Conservation (phyloP, 2,329 filamentous ascomycete genomes). For the Epichloe sylvatica region DNA sequence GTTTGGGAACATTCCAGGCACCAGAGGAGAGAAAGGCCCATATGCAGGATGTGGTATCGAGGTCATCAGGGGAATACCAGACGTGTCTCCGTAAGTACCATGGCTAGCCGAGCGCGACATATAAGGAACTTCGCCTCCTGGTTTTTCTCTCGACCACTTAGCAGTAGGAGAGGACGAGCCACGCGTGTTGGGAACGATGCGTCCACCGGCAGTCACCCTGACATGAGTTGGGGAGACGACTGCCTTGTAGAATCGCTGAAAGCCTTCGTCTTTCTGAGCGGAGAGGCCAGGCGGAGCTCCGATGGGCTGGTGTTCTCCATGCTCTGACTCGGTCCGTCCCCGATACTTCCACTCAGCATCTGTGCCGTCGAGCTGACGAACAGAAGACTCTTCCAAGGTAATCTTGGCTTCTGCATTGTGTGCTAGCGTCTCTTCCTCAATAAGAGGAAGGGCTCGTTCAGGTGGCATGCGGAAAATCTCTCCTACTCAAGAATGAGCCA, state of each 20-base stretch:
- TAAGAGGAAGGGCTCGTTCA: conserved; percentile 15
- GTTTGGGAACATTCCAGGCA: conserved; percentile 18
- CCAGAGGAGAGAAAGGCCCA: conserved; percentile 17
- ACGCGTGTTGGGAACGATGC: conserved; percentile 52
- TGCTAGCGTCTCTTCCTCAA: conserved; percentile 17
- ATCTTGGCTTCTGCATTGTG: conserved; percentile 3
- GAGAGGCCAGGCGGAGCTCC: conserved; percentile 37
- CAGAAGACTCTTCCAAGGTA: conserved; percentile 8
- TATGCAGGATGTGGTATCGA: conserved; percentile 14
- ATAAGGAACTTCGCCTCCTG: conserved; percentile 10
- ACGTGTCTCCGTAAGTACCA: conserved; percentile 2
- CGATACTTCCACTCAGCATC: conserved; percentile 31
- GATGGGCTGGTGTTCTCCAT: conserved; percentile 32
- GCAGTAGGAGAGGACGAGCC: conserved; percentile 36
- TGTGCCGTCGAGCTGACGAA: conserved; percentile 25
- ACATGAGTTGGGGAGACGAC: conserved; percentile 55
- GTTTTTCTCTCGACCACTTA: conserved; percentile 34
- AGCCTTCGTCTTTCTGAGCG: conserved; percentile 49
- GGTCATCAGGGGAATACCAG: conserved; percentile 5
- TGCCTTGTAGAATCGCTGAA: conserved; percentile 52
- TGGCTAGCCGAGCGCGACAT: conserved; percentile 10
- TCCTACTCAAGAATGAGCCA: conserved; percentile 8
- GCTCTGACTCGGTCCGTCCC: conserved; percentile 30
- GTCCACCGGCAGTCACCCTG: conserved; percentile 51
- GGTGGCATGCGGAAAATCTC: conserved; percentile 20